Conservation (phyloP, 108 stramenopile genomes). For the Skeletonema potamos region DNA sequence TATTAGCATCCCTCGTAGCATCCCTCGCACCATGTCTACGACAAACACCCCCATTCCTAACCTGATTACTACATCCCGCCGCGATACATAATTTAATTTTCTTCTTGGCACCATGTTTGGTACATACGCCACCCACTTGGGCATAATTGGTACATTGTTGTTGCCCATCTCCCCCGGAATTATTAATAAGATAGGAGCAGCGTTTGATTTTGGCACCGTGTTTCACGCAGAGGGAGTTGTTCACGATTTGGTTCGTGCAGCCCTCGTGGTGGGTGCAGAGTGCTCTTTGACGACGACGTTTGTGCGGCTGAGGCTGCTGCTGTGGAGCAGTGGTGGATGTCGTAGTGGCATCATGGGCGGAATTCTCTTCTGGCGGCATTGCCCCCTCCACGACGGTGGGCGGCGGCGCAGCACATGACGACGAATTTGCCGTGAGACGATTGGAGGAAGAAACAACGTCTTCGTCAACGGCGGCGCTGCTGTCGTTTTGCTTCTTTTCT, state of each 20-base stretch:
- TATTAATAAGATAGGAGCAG: not conserved
- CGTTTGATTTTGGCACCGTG: not conserved
- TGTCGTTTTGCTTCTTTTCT: no score
- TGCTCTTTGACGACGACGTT: not conserved
- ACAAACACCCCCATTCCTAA: slow-evolving; percentile 7
- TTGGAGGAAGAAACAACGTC: no score
- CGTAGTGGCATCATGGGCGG: no score
- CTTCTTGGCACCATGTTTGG: slow-evolving; percentile 6
- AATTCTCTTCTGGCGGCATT: no score
- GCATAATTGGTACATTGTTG: slow-evolving; percentile 8
- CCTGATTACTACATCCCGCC: slow-evolving; percentile 1
- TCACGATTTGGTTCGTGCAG: not conserved
- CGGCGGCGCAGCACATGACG: no score
- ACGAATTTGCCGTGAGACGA: no score
- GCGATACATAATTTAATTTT: not conserved
- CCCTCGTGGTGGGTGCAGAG: not conserved
- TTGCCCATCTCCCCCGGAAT: no score
- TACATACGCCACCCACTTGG: not conserved
- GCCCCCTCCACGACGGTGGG: no score
- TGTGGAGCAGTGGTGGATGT: no score
- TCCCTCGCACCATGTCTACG: slow-evolving; percentile 3
- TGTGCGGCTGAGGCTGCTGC: no score
- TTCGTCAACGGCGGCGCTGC: no score
- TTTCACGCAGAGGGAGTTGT: not conserved
- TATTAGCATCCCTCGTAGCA: not conserved